Evolutionary conservation across 768 basidiomycete species (phyloP).

Genomic region (Cystofilobasidium bisporidii): DNA sequence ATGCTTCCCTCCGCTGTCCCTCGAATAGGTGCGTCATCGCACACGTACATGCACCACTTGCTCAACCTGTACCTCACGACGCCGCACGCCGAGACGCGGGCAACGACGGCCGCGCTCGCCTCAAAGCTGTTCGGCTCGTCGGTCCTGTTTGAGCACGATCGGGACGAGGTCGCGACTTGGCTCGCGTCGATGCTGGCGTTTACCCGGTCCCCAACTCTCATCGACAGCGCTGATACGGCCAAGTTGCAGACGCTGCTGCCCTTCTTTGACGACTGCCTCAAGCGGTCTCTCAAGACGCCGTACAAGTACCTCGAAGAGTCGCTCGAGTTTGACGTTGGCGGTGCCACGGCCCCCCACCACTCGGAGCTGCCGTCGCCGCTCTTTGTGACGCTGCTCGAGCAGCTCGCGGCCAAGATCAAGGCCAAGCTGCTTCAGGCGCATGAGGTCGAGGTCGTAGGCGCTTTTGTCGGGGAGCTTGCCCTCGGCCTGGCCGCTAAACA

Average conservation of each 20-base stretch:
- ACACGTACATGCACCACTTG: slow-evolving; percentile 63
- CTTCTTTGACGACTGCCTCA: slow-evolving; percentile 80
- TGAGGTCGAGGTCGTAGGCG: slow-evolving; percentile 54
- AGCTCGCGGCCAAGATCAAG: slow-evolving; percentile 59
- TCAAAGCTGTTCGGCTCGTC: slow-evolving; percentile 57
- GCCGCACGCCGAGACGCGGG: slow-evolving; percentile 47
- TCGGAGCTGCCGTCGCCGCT: slow-evolving; percentile 55
- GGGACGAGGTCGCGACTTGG: slow-evolving; percentile 65
- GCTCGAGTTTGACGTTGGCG: slow-evolving; percentile 14
- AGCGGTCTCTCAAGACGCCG: slow-evolving; percentile 69
- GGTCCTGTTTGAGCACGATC: slow-evolving; percentile 69
- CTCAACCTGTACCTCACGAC: slow-evolving; percentile 54
- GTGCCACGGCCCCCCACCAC: slow-evolving; percentile 11
- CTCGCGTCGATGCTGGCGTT: slow-evolving; percentile 45
- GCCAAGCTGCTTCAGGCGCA: slow-evolving; percentile 51
- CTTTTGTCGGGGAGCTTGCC: slow-evolving; percentile 57
- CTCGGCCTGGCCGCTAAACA: slow-evolving; percentile 53
- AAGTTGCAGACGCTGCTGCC: slow-evolving; percentile 45
- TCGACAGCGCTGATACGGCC: slow-evolving; percentile 48
- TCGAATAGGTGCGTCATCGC: slow-evolving; percentile 37
- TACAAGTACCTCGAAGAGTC: slow-evolving; percentile 72
- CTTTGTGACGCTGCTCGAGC: slow-evolving; percentile 69
- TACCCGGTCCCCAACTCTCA: slow-evolving; percentile 44
- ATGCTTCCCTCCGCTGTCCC: not conserved
- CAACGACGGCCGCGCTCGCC: slow-evolving; percentile 51